These are phyloP conservation scores for Globisporangium barbulae DNA, from an alignment of 352 stramenopile genomes.

Conservation along the genomic window DNA sequence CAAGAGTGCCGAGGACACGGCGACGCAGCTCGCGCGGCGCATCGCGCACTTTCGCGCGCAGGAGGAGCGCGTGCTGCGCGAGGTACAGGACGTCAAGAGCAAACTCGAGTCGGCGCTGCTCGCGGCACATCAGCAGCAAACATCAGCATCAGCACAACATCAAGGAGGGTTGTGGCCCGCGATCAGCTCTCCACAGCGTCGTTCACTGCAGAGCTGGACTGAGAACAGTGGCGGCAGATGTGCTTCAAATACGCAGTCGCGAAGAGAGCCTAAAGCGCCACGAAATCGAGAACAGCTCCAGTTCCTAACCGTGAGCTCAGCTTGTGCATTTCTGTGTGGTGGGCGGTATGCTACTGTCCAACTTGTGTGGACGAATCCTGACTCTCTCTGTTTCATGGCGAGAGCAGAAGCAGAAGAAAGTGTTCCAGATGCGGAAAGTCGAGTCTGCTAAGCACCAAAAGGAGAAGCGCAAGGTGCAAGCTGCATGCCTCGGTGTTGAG, in stretches of 20 bases:
- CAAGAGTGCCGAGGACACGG: slow-evolving; percentile 52
- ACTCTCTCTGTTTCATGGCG: background rate
- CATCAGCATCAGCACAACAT: background rate
- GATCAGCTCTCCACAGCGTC: background rate
- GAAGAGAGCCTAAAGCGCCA: slow-evolving; percentile 17
- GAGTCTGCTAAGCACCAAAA: slow-evolving; percentile 47
- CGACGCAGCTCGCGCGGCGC: slow-evolving; percentile 40
- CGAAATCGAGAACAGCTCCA: slow-evolving; percentile 48
- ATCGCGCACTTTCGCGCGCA: slow-evolving; percentile 53
- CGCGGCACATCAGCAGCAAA: background rate
- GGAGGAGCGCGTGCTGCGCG: slow-evolving; percentile 48
- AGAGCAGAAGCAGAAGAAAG: slow-evolving; percentile 45
- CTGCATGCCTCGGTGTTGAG: too few relatives aligned
- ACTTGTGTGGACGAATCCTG: background rate
- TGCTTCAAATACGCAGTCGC: background rate
- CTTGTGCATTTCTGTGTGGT: background rate
- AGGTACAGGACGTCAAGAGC: slow-evolving; percentile 48
- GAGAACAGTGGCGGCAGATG: background rate
- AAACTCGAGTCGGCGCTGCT: slow-evolving; percentile 28
- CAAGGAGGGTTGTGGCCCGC: background rate
- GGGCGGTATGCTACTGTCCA: background rate
- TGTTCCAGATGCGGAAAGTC: slow-evolving; percentile 41
- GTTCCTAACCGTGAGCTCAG: slow-evolving; percentile 37
- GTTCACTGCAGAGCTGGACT: background rate
- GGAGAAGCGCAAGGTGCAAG: slow-evolving; percentile 41